A percentile compares a stretch with the other conserved stretches of the same genome.
Conservation (phyloP, 768 basidiomycete species). For the Sporobolomyces phaffii region DNA sequence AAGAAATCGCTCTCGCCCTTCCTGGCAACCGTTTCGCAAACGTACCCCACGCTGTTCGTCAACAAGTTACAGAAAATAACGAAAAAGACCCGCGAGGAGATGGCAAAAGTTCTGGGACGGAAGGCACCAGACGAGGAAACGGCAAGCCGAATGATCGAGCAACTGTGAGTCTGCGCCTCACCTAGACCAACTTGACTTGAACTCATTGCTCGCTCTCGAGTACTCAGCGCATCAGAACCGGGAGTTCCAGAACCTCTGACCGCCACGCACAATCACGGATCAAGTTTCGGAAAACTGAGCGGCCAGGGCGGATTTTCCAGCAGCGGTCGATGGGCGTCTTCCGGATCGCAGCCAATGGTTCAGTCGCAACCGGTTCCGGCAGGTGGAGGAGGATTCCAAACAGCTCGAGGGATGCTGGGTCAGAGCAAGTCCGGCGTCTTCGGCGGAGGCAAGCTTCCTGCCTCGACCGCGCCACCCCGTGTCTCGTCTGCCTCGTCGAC, state of each 20-base stretch:
- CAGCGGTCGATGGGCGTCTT: not conserved
- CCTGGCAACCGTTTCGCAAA: slow-evolving; percentile 51
- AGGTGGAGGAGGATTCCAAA: slow-evolving; percentile 24
- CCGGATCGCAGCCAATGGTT: not conserved
- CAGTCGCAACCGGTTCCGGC: slow-evolving; percentile 14
- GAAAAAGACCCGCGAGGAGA: slow-evolving; percentile 50
- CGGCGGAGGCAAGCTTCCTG: not conserved
- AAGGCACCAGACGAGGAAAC: slow-evolving; percentile 51
- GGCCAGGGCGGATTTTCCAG: slow-evolving; percentile 10
- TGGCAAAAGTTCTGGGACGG: slow-evolving; percentile 57
- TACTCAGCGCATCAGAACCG: not conserved
- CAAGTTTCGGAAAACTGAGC: not conserved
- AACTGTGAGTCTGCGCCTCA: slow-evolving; percentile 51
- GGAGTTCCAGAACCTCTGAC: not conserved
- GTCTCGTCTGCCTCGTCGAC: not conserved
- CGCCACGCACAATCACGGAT: slow-evolving; percentile 8
- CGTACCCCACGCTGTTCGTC: slow-evolving; percentile 51
- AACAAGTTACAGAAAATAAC: slow-evolving; percentile 51
- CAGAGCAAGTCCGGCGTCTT: not conserved
- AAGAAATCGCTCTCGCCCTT: slow-evolving; percentile 58
- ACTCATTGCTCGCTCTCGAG: not conserved
- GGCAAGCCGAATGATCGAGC: slow-evolving; percentile 49
- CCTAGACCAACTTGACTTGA: not conserved
- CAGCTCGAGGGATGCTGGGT: slow-evolving; percentile 11
- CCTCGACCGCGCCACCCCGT: too few relatives aligned